Conservation (phyloP, 2,329 filamentous ascomycete genomes). For the Penicillium occitanis region DNA sequence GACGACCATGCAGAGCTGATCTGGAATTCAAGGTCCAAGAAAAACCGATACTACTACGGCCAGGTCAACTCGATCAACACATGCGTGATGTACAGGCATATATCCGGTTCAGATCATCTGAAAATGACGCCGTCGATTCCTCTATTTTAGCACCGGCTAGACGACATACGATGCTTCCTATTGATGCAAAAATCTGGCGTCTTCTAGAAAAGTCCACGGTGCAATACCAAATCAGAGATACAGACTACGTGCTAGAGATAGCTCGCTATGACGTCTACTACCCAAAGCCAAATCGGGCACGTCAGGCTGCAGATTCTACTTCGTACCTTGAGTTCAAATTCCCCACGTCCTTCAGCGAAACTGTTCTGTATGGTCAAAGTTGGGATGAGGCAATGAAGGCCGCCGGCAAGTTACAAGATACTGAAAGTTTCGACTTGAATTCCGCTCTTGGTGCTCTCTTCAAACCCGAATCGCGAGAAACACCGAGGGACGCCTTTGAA, state of each 20-base stretch:
- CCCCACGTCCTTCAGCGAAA: slow-evolving; percentile 33
- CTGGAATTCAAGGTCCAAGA: slow-evolving; percentile 45
- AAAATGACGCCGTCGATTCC: slow-evolving; percentile 13
- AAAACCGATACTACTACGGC: slow-evolving; percentile 37
- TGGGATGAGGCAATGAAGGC: slow-evolving; percentile 39
- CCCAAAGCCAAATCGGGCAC: slow-evolving; percentile 16
- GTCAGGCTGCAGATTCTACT: neutral
- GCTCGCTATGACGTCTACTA: slow-evolving; percentile 44
- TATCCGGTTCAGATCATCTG: slow-evolving; percentile 28
- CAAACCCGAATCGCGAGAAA: slow-evolving; percentile 26
- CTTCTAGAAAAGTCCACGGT: slow-evolving; percentile 43
- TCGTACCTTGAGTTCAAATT: slow-evolving; percentile 25
- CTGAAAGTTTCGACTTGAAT: slow-evolving; percentile 33
- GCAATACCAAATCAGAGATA: slow-evolving; percentile 41
- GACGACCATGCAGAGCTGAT: slow-evolving; percentile 35
- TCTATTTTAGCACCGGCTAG: slow-evolving; percentile 29
- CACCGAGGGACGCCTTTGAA: slow-evolving; percentile 32
- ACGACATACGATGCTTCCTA: slow-evolving; percentile 34
- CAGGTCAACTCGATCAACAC: slow-evolving; percentile 28
- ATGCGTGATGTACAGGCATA: slow-evolving; percentile 34
- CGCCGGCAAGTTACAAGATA: slow-evolving; percentile 39
- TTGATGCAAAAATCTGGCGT: slow-evolving; percentile 29
- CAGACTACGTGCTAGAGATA: slow-evolving; percentile 45
- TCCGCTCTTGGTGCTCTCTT: slow-evolving; percentile 37
- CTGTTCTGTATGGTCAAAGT: slow-evolving; percentile 36